Evolutionary conservation across 2,329 filamentous ascomycete genomes (phyloP), one percentile per base, ranked within the genome.

Genomic region (Coniochaeta ligniaria): DNA sequence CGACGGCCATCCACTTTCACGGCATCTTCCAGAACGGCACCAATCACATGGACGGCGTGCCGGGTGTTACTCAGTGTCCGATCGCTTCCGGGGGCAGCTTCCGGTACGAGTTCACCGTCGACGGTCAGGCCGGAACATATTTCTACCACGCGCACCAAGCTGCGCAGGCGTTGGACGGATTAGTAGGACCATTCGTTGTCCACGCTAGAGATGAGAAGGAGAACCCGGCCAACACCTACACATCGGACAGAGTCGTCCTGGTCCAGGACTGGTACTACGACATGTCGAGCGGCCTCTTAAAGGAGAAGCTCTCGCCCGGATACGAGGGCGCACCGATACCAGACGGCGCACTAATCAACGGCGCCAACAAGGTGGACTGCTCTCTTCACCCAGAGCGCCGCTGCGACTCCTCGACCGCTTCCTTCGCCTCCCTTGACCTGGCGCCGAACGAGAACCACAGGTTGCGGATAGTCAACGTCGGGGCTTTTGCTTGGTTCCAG

Each of bases 251-350:
- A 26, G 78, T 86, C 1, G 70, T 91, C n/a, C 83, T 87, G 50
- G 73, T 90, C 38, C 85, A 84, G 14, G 87, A 90, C 67, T 89
- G 87, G 82, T 90, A 90, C 64, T 86, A 90, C 64, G 81, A 86
- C 56, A 69, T 71, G 50, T 77, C 75, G 20, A 69, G 71, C 59
- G 72, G 70, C 38, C 68, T 78, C 20, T 68, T 79, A 60, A 68
- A 70, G 50, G 67, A 71, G 4, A 66, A 71, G 36, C 67, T 79
- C 47, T 74, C 74, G 58, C 74, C 76, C 38, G 76, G 75, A 1
- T 75, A 70, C 59, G 77, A 79, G 63, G 68, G 72, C 60, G 72
- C 75, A 26, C 77, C 77, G 16, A 73, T 75, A 41, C 77, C 77
- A 22, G 71, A 87, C 59, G 75, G 75, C 54, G 76, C 74, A 14